Percentiles rank a stretch among this genome's conserved stretches.
Conservation (phyloP, 208 protist genomes). For the Acanthamoeba castellanii region DNA sequence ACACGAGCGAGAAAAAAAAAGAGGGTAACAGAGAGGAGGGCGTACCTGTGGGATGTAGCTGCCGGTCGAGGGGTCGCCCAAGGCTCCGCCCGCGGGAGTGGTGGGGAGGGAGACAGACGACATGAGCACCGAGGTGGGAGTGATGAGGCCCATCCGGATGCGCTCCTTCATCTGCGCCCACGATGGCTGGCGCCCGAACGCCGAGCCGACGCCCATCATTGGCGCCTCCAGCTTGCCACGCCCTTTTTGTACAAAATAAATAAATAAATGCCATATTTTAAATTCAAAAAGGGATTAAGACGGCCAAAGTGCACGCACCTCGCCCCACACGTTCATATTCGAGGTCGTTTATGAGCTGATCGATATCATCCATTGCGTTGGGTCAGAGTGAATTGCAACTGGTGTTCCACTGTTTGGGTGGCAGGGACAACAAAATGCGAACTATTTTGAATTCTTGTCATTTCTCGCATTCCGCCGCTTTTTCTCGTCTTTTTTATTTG, state of each 20-base stretch:
- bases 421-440: too few relatives aligned
- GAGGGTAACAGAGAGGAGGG: too few relatives aligned
- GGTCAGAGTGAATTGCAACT: too few relatives aligned
- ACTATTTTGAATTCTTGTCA: too few relatives aligned
- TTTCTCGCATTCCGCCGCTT: too few relatives aligned
- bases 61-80: neutral
- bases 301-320: neutral
- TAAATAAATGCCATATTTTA: too few relatives aligned
- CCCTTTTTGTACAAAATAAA: neutral
- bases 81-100: neutral
- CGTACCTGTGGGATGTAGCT: neutral
- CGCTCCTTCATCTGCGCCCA: slow-evolving; percentile 34
- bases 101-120: neutral
- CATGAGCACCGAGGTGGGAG: neutral
- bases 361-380: neutral
- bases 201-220: slow-evolving; percentile 14
- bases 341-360: neutral
- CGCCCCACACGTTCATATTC: neutral
- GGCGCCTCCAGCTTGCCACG: neutral
- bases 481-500: too few relatives aligned
- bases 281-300: neutral
- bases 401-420: too few relatives aligned
- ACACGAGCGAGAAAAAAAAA: too few relatives aligned
- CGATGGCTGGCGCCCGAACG: slow-evolving; percentile 13
- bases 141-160: neutral